Percentiles rank a stretch among this genome's conserved stretches.
phyloP scores from a whole-genome alignment of 2,329 filamentous ascomycete species.

The Chaetothyriales sp. region DNA sequence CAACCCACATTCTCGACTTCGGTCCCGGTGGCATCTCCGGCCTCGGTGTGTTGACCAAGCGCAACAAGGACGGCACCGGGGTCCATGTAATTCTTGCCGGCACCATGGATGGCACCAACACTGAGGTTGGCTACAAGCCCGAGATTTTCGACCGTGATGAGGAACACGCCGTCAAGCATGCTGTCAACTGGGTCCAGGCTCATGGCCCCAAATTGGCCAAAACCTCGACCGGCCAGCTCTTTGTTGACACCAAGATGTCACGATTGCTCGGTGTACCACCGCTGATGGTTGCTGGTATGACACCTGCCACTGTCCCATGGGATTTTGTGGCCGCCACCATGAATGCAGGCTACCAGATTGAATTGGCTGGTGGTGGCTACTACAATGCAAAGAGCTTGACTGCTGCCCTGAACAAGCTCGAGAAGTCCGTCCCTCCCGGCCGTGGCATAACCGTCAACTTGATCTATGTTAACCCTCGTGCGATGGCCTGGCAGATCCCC shows the following conservation, averaged over 20 bases:
- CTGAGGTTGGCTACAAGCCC: slow-evolving; percentile 91
- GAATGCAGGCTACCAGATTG: slow-evolving; percentile 89
- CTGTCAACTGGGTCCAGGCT: slow-evolving; percentile 94
- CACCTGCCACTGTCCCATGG: slow-evolving; percentile 73
- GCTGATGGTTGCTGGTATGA: slow-evolving; percentile 88
- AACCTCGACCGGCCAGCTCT: slow-evolving; percentile 76
- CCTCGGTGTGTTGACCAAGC: slow-evolving; percentile 86
- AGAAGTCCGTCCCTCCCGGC: slow-evolving; percentile 66
- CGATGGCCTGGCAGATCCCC: slow-evolving; percentile 87
- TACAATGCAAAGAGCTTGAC: slow-evolving; percentile 73
- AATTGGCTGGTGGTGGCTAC: slow-evolving; percentile 79
- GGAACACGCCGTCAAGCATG: slow-evolving; percentile 85
- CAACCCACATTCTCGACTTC: slow-evolving; percentile 92
- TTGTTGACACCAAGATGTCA: slow-evolving; percentile 94
- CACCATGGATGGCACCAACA: slow-evolving; percentile 75
- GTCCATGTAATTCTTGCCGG: slow-evolving; percentile 92
- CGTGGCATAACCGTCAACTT: slow-evolving; percentile 80
- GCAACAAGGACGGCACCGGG: slow-evolving; percentile 97
- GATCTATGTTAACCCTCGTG: slow-evolving; percentile 78
- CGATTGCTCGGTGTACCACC: slow-evolving; percentile 70
- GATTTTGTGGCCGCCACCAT: slow-evolving; percentile 86
- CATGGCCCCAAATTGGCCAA: slow-evolving; percentile 85
- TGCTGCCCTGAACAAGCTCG: slow-evolving; percentile 67
- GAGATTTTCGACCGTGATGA: slow-evolving; percentile 95
- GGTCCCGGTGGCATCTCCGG: slow-evolving; percentile 94